These are phyloP conservation scores for Botrytis elliptica DNA, from an alignment of 2,329 filamentous ascomycete genomes.

Conservation along the genomic window DNA sequence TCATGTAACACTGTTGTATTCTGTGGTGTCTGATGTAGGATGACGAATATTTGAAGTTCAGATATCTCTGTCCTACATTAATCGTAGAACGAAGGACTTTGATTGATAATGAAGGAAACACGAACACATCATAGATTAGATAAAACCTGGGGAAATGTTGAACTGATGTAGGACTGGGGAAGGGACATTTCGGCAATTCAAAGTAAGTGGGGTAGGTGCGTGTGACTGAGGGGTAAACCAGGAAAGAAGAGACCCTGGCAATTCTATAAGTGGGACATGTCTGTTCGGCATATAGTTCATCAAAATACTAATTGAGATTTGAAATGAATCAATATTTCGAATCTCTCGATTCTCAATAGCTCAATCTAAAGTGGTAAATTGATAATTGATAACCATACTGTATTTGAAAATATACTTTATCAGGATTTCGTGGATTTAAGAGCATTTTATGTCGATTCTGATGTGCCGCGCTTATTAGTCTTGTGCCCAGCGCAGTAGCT, in stretches of 20 bases:
- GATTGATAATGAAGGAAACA: neutral
- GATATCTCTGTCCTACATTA: neutral
- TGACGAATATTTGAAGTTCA: neutral
- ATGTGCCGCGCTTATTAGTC: neutral
- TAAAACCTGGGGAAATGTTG: neutral
- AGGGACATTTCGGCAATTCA: neutral
- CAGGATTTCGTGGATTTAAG: neutral
- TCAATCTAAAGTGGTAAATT: rapidly evolving
- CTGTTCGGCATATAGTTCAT: neutral
- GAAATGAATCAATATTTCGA: neutral
- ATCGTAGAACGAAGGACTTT: too few relatives aligned
- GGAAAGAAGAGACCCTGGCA: neutral
- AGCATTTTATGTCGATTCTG: neutral
- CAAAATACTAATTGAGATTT: neutral
- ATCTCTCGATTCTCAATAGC: neutral
- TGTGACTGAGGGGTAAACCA: neutral
- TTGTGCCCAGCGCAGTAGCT: neutral
- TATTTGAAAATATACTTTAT: neutral
- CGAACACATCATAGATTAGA: neutral
- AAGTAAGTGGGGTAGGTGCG: neutral
- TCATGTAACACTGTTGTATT: neutral
- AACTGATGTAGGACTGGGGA: neutral
- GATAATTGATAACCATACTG: neutral
- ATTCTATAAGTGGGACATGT: neutral
- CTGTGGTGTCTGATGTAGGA: neutral